phyloP scores from a whole-genome alignment of 768 basidiomycete species.

The Coprinellus micaceus region DNA sequence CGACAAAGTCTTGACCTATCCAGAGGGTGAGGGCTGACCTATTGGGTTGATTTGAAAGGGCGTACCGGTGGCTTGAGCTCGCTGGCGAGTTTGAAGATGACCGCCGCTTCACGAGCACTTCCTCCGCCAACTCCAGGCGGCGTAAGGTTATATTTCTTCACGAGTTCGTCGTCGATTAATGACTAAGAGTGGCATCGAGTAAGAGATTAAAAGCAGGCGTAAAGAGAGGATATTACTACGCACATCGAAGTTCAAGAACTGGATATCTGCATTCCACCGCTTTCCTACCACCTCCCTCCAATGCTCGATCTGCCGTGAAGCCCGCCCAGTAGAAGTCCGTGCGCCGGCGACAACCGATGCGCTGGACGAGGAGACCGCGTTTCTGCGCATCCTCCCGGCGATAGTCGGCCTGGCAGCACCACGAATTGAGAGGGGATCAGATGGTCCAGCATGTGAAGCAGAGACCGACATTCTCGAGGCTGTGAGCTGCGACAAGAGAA shows the following conservation, averaged over 20 bases:
- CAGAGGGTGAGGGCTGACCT: slow-evolving; percentile 10
- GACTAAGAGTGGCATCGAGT: no score
- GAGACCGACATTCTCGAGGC: slow-evolving; percentile 26
- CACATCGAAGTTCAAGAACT: slow-evolving; percentile 82
- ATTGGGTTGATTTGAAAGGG: slow-evolving; percentile 2
- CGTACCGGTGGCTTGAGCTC: slow-evolving; percentile 71
- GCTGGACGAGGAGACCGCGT: slow-evolving; percentile 37
- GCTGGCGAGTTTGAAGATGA: slow-evolving; percentile 85
- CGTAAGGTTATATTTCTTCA: slow-evolving; percentile 66
- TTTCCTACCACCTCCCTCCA: slow-evolving; percentile 74
- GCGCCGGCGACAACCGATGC: slow-evolving; percentile 14
- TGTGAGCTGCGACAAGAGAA: slow-evolving; percentile 30
- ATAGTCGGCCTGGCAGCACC: slow-evolving; percentile 54
- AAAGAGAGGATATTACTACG: no score
- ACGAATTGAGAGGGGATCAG: slow-evolving; percentile 59
- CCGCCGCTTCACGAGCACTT: slow-evolving; percentile 62
- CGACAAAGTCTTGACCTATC: slow-evolving; percentile 74
- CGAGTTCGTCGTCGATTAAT: slow-evolving; percentile 72
- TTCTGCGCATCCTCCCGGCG: slow-evolving; percentile 57
- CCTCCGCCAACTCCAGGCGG: slow-evolving; percentile 72
- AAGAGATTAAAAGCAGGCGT: background rate
- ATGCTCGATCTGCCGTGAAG: slow-evolving; percentile 49
- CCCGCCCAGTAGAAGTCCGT: slow-evolving; percentile 21
- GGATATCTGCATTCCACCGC: slow-evolving; percentile 65
- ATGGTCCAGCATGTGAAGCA: slow-evolving; percentile 35